Evolutionary conservation across 768 basidiomycete genomes (phyloP).

Genomic region (Pleurotus platypus): DNA sequence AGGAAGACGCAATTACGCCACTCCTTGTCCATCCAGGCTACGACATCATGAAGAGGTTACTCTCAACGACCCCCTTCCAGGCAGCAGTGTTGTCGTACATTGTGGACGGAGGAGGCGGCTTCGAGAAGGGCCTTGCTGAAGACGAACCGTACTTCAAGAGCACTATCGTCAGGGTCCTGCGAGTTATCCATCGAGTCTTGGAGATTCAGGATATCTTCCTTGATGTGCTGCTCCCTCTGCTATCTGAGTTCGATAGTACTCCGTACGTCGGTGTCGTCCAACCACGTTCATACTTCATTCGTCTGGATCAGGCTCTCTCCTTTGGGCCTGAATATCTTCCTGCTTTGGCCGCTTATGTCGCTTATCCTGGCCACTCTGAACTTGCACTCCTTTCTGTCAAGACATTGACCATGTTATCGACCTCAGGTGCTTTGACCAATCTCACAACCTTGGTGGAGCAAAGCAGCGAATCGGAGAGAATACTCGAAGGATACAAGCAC

Average conservation of each 20-base stretch:
- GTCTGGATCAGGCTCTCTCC: conserved; percentile 72
- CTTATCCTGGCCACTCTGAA: conserved; percentile 68
- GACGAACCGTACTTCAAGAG: conserved; percentile 70
- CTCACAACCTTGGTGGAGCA: conserved; percentile 77
- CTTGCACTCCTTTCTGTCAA: conserved; percentile 75
- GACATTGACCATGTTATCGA: conserved; percentile 65
- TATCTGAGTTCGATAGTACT: conserved; percentile 61
- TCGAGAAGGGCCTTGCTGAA: conserved; percentile 65
- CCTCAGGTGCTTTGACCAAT: conserved; percentile 64
- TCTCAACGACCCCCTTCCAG: conserved; percentile 73
- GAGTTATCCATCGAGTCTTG: conserved; percentile 77
- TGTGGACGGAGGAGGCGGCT: conserved; percentile 74
- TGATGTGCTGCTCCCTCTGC: conserved; percentile 78
- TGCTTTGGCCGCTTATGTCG: conserved; percentile 77
- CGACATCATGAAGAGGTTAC: conserved; percentile 75
- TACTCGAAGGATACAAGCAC: conserved; percentile 73
- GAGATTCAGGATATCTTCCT: conserved; percentile 88
- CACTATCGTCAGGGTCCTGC: conserved; percentile 76
- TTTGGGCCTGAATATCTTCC: conserved; percentile 72
- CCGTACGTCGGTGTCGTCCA: conserved; percentile 52
- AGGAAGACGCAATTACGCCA: conserved; percentile 49
- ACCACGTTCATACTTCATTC: conserved; percentile 65
- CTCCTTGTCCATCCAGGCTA: conserved; percentile 81
- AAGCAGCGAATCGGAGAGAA: conserved; percentile 81
- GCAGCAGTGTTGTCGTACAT: conserved; percentile 73